Evolutionary conservation across 192 early-diverging fungal genomes (phyloP).

Genomic region (Podila epigama): DNA sequence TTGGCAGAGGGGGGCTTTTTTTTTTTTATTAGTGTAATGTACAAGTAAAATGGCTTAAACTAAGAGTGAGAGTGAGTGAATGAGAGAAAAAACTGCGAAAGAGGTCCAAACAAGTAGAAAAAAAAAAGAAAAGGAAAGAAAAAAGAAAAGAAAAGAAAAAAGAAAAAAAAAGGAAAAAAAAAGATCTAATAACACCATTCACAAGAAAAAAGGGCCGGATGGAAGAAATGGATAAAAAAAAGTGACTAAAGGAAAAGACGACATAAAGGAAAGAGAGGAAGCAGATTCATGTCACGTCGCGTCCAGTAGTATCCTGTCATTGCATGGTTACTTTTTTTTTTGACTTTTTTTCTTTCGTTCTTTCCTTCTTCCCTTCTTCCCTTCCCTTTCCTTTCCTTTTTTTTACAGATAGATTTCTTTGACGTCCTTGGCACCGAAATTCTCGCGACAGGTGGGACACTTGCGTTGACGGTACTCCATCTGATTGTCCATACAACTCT

Average conservation of each 20-base stretch:
- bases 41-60: neutral
- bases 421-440: constrained; percentile 85
- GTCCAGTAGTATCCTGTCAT: too few species aligned
- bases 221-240: neutral
- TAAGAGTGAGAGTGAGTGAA: too few species aligned
- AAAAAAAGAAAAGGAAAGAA: neutral
- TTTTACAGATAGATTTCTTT: constrained; percentile 82
- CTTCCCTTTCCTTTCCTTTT: too few species aligned
- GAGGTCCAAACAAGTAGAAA: neutral
- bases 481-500: constrained; percentile 85
- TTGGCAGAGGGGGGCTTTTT: too few species aligned
- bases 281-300: neutral
- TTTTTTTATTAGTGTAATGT: too few species aligned
- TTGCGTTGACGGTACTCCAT: constrained; percentile 87
- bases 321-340: too few species aligned
- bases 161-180: constrained; percentile 2
- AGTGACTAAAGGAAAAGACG: neutral
- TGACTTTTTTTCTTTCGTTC: too few species aligned
- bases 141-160: neutral
- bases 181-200: neutral
- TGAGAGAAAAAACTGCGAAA: too few species aligned
- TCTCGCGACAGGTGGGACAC: constrained; percentile 87
- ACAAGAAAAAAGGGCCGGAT: neutral
- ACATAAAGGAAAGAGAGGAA: neutral
- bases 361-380: too few species aligned